Conservation (phyloP, 345 rosid species). For the Corchorus capsularis region DNA sequence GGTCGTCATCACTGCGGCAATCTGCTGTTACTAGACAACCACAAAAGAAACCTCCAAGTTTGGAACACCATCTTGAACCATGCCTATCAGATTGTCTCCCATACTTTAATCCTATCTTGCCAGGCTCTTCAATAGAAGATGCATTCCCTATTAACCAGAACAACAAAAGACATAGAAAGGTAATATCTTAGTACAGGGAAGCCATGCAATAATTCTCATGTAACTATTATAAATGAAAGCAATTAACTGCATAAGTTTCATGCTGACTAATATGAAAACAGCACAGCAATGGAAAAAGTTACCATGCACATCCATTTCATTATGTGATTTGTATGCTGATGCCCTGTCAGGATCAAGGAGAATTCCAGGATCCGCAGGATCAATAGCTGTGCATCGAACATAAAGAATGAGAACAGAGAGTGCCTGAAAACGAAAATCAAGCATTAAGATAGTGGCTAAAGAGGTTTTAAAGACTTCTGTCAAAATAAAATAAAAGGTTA, state of each 20-base stretch:
- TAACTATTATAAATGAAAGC: neutral
- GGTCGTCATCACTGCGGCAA: slow-evolving; percentile 66
- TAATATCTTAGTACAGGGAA: neutral
- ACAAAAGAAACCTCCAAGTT: slow-evolving; percentile 57
- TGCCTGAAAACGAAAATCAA: slow-evolving; percentile 48
- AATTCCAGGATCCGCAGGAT: slow-evolving; percentile 97
- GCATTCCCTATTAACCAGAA: slow-evolving; percentile 44
- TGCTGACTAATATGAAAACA: slow-evolving; percentile 5
- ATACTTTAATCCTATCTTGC: slow-evolving; percentile 39
- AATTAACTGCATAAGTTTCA: slow-evolving; percentile 8
- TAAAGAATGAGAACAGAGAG: slow-evolving; percentile 74
- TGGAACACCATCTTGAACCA: slow-evolving; percentile 50
- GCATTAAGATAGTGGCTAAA: neutral
- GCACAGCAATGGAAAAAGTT: slow-evolving; percentile 16
- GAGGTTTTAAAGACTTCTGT: neutral
- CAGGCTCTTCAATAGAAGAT: slow-evolving; percentile 52
- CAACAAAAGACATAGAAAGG: neutral
- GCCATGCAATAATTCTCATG: neutral
- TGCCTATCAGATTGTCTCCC: slow-evolving; percentile 44
- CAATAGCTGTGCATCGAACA: slow-evolving; percentile 82
- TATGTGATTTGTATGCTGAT: slow-evolving; percentile 60
- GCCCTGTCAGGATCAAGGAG: slow-evolving; percentile 52
- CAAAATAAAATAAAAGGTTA: neutral
- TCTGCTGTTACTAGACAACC: slow-evolving; percentile 63
- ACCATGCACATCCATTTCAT: slow-evolving; percentile 48